Base-by-base conservation (phyloP, 768 basidiomycete genomes). In the Boletellus ananas region DNA sequence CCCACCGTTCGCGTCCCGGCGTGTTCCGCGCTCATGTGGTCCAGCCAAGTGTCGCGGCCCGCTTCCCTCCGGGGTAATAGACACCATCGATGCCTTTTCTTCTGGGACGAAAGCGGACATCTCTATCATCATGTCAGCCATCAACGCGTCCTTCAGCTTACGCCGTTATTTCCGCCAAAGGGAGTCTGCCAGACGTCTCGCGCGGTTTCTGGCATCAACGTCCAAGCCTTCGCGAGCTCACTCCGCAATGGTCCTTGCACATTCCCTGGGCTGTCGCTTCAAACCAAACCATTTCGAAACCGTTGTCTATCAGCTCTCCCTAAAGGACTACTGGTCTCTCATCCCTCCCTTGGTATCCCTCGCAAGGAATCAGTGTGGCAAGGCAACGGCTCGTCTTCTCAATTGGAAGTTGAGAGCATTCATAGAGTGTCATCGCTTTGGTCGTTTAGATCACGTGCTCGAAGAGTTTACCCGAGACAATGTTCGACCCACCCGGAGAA, bases 371-470 rank as follows among this genome's bases (percentile, higher is more conserved):
- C 76, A 81, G 18, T 72, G 75, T 14, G 77, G 78, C 37, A 70
- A 69, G 45, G 72, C 76, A 3, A 83, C 80, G 3, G 56, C 67
- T 27, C 77, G 80, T 29, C 71, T 90, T 20, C 74, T 91, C 53
- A 82, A 91, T 62, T 90, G 86, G 87, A 78, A 79, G 42, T 71
- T 77, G 8, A 78, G 80, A 34, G 84, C 86, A 1, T 60, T 81
- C 35, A 65, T 83, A 50, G 83, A 88, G 63, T 71, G 68, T 5
- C 70, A 76, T 49, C 67, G 75, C 27, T 87, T 76, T 57, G 60
- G 65, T 21, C 60, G 59, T 7, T 68, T 90, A 21, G 66, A 72
- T 50, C 62, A 59, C 35, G 70, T 78, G 2, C 65, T 85, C 38
- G 61, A 72, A 23, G 75, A 83, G 46, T 90, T 84, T 70, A 58